Percentiles rank a stretch among this genome's conserved stretches.
phyloP scores from a whole-genome alignment of 2,329 filamentous ascomycete species.

The Fusarium foetens region DNA sequence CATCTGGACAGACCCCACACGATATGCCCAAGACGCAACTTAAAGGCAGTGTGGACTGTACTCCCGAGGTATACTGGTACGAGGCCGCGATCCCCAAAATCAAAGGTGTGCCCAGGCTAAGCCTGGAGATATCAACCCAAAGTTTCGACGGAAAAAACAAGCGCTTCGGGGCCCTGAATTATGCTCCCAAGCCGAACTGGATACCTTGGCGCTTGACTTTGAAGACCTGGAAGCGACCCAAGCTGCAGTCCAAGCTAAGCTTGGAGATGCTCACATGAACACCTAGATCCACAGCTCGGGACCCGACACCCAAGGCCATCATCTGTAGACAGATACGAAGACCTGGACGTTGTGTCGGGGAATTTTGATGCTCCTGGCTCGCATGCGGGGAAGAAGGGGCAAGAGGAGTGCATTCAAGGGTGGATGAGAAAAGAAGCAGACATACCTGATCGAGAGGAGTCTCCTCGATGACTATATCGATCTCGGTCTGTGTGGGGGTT shows the following conservation, averaged over 20 bases:
- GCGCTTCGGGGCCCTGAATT: neutral
- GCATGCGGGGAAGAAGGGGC: slow-evolving; percentile 21
- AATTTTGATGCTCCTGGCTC: slow-evolving; percentile 7
- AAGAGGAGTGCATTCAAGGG: slow-evolving; percentile 17
- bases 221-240: slow-evolving; percentile 7
- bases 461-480: neutral
- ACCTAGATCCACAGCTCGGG: neutral
- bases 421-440: slow-evolving; percentile 34
- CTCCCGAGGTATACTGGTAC: slow-evolving; percentile 3
- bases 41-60: slow-evolving; percentile 6
- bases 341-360: neutral
- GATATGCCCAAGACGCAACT: slow-evolving; percentile 7
- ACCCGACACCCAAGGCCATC: neutral
- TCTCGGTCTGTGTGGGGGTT: neutral
- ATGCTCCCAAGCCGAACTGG: neutral
- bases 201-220: slow-evolving; percentile 1
- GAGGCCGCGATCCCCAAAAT: slow-evolving; percentile 8
- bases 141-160: neutral
- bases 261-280: slow-evolving; percentile 11
- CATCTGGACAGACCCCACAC: slow-evolving; percentile 14
- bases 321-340: neutral
- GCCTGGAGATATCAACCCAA: slow-evolving; percentile 6
- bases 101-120: slow-evolving; percentile 5
- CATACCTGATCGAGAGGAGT: slow-evolving; percentile 15
- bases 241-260: slow-evolving; percentile 14